Evolutionary conservation across 371 early-diverging fungal species (phyloP).

Genomic region (Chytridiales sp.): DNA sequence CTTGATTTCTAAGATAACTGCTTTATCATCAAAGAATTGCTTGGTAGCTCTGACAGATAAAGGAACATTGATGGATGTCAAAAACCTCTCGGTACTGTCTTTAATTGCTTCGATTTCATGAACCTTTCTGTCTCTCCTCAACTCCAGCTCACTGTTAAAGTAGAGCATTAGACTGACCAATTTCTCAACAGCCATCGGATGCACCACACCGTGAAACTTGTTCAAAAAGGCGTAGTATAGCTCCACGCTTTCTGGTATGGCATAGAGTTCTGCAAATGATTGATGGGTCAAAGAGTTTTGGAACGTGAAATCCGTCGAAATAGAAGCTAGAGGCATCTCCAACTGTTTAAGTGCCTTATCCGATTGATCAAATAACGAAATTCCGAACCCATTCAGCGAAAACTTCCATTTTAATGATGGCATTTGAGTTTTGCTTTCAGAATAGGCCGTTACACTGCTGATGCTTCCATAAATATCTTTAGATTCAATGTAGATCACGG

Average conservation of each 20-base stretch:
- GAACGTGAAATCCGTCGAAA: conserved; percentile 62
- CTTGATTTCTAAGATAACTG: conserved; percentile 53
- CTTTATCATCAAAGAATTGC: conserved; percentile 58
- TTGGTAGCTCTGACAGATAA: conserved; percentile 43
- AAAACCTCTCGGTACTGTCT: conserved; percentile 64
- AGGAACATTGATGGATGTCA: conserved; percentile 61
- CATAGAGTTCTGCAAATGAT: too few species aligned
- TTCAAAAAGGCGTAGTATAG: too few species aligned
- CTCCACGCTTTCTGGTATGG: too few species aligned
- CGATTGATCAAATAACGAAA: conserved; percentile 19
- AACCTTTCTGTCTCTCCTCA: conserved; percentile 47
- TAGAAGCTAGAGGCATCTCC: conserved; percentile 67
- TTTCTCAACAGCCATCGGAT: conserved; percentile 71
- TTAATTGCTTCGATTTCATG: conserved; percentile 58
- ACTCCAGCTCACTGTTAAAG: conserved; percentile 66
- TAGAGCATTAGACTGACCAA: conserved; percentile 68
- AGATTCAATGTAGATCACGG: too few species aligned
- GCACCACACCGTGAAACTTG: conserved; percentile 72
- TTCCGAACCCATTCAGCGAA: conserved; percentile 13
- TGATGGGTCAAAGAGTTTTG: too few species aligned
- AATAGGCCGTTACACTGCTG: too few species aligned
- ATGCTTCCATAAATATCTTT: too few species aligned
- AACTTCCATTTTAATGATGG: too few species aligned
- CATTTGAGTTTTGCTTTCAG: too few species aligned
- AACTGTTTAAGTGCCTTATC: too few species aligned